Base-by-base conservation (phyloP, 768 basidiomycete genomes). In the Termitomyces sp. region DNA sequence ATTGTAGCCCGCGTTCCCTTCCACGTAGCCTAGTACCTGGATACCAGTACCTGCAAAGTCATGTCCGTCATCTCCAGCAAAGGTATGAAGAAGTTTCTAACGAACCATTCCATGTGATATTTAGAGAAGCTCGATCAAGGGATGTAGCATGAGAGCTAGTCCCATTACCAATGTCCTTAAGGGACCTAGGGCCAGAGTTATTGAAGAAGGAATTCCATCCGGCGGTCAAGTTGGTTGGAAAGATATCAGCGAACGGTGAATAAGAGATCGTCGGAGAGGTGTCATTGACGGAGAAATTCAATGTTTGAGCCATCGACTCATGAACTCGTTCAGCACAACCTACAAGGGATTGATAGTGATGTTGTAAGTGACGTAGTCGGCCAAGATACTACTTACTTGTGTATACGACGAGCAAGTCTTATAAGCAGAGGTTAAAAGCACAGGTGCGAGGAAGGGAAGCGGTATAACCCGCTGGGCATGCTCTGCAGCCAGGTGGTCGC, bases 151-250 rank as follows among this genome's bases (percentile, higher is more conserved):
- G 89, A 27, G 72, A 74, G 59, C 81, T 86, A 6, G 75, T 76
- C 11, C 88, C 88, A 40, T 71, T 74, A 14, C 83, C 86, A 41
- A 72, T 68, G 52, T 76, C 67, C 16, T 81, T 82, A 23, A 43
- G 65, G 12, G 69, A 57, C 32, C 61, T 54, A 0, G 77, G 74
- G 53, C 83, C 84, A 12, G 83, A 80, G 41, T 42, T 48, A 2
- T 73, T 69, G 69, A 80, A 89, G 70, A 77, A 81, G 17, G 87
- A 81, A 66, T 83, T 84, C 90, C 90, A 92, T 65, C 88, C 88
- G 27, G 74, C 76, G 19, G 69, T 63, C 41, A 82, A 63, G 62
- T 84, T 75, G 1, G 81, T 69, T 49, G 77, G 68, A 56, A 83
- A 72, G 11, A 78, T 80, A 68, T 88, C 85, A 42, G 73, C 65